These are phyloP conservation scores for Allium cepa DNA, from an alignment of 106 monocot genomes.

Conservation along the genomic window DNA sequence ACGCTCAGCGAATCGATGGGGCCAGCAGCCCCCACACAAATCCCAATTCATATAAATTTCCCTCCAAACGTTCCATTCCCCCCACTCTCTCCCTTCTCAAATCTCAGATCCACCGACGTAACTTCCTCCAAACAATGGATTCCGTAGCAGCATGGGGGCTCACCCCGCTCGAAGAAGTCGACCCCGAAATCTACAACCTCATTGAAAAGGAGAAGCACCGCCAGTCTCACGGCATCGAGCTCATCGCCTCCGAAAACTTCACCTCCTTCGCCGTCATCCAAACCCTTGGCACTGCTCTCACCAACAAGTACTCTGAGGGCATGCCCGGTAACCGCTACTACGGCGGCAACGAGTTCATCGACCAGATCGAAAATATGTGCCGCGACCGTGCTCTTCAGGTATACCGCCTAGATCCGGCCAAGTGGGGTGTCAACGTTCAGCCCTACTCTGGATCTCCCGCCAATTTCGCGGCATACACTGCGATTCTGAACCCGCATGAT, in stretches of 20 bases:
- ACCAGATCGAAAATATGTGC: conserved; percentile 76
- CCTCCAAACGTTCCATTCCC: background rate
- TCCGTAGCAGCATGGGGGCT: conserved; percentile 49
- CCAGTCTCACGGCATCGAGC: conserved; percentile 67
- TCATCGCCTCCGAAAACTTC: conserved; percentile 76
- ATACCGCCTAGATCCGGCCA: conserved; percentile 50
- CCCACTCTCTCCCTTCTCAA: background rate
- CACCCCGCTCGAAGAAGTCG: conserved; percentile 32
- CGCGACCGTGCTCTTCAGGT: conserved; percentile 48
- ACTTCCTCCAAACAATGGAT: conserved; percentile 20
- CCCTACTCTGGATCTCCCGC: conserved; percentile 73
- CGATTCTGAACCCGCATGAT: conserved; percentile 64
- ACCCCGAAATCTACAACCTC: conserved; percentile 57
- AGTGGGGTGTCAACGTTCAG: conserved; percentile 78
- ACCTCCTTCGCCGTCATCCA: conserved; percentile 73
- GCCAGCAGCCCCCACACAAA: too few species aligned
- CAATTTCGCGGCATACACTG: conserved; percentile 72
- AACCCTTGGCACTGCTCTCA: conserved; percentile 62
- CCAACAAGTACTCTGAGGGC: conserved; percentile 83
- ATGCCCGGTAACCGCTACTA: conserved; percentile 84
- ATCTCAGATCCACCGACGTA: background rate
- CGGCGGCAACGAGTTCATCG: conserved; percentile 67
- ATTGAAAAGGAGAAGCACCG: conserved; percentile 76
- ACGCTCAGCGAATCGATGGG: too few species aligned
- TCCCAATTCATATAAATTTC: background rate